A percentile compares a stretch with the other conserved stretches of the same genome.
Conservation (phyloP, 2,329 filamentous ascomycete species). For the Verticillium dahliae region DNA sequence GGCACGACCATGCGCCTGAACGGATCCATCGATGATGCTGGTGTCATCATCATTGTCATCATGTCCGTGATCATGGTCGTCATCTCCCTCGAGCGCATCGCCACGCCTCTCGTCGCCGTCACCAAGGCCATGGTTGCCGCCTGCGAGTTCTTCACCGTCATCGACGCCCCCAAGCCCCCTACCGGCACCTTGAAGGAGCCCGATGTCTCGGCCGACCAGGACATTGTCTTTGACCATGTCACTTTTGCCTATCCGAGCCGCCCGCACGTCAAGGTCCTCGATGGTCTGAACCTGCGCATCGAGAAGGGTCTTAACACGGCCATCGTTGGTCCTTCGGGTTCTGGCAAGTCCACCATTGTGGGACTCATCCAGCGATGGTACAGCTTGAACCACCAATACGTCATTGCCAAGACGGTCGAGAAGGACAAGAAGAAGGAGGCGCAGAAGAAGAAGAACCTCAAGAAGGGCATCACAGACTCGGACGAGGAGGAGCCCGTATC, state of each 20-base stretch:
- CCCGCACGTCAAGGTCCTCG: constrained; percentile 56
- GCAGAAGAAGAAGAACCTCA: constrained; percentile 27
- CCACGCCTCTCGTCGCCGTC: constrained; percentile 51
- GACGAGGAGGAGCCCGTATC: constrained; percentile 16
- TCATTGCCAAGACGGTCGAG: constrained; percentile 43
- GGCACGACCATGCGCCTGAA: constrained; percentile 45
- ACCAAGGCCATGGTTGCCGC: constrained; percentile 52
- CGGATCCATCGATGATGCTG: constrained; percentile 38
- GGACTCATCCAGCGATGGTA: constrained; percentile 70
- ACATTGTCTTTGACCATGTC: constrained; percentile 51
- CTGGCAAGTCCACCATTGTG: constrained; percentile 69
- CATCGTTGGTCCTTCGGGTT: constrained; percentile 67
- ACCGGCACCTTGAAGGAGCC: constrained; percentile 27
- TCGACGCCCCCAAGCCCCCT: constrained; percentile 36
- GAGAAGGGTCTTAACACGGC: constrained; percentile 62
- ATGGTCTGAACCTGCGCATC: constrained; percentile 51
- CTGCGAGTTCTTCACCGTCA: constrained; percentile 50
- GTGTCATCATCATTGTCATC: constrained; percentile 49
- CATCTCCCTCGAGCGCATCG: constrained; percentile 49
- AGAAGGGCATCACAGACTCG: constrained; percentile 19
- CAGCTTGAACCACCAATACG: constrained; percentile 46
- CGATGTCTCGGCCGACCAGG: constrained; percentile 28
- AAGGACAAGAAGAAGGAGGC: constrained; percentile 37
- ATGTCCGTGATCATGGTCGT: constrained; percentile 54
- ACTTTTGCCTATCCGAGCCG: constrained; percentile 68